Base-by-base conservation (phyloP, 306 rosid species). In the Pyrus bretschneideri region DNA sequence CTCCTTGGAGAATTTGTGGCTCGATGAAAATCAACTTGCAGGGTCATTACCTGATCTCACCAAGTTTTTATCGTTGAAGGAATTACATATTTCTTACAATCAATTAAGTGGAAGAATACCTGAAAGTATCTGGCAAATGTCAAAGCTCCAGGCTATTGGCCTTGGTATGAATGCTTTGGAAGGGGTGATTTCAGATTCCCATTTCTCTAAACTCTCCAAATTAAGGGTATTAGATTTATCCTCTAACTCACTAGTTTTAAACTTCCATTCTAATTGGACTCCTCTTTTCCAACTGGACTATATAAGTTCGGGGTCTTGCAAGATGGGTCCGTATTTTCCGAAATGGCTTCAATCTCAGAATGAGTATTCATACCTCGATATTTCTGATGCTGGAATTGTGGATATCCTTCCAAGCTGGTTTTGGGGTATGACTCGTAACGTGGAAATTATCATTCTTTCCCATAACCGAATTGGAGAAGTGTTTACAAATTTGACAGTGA, bases 321-420 rank as follows among this genome's bases (percentile, higher is more conserved):
- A 29, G 23, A 5, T 78, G 21, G 85, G 69, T 19, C 54, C 57
- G 5, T 0, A 21, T 25, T 44, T 79, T 30, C 83, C 79, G 4
- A 68, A 80, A 25, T 80, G 83, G 76, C 76, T 80, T 69, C 71
- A 30, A 51, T 51, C 71, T 25, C 79, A 80, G 0, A 51, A 61
- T 6, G 0, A 6, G 0, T 0, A 6, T 29, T 17, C 2, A 0
- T 0, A 0, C 0, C 65, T 75, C 13, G 54, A 75, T 75, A 4
- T 75, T 1, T 13, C 66, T 49, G 2, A 65, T 9, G 35, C 76
- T 11, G 11, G 2, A 30, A 64, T 79, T 46, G 23, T 31, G 4
- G 78, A 72, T 22, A 17, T 38, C 9, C 42, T 79, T 64, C 82
- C 63, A 0, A 15, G 23, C 2, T 75, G 80, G 76, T 70, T 62